These are phyloP conservation scores for Phytophthora pseudosyringae DNA, from an alignment of 352 stramenopile species.

Conservation along the genomic window DNA sequence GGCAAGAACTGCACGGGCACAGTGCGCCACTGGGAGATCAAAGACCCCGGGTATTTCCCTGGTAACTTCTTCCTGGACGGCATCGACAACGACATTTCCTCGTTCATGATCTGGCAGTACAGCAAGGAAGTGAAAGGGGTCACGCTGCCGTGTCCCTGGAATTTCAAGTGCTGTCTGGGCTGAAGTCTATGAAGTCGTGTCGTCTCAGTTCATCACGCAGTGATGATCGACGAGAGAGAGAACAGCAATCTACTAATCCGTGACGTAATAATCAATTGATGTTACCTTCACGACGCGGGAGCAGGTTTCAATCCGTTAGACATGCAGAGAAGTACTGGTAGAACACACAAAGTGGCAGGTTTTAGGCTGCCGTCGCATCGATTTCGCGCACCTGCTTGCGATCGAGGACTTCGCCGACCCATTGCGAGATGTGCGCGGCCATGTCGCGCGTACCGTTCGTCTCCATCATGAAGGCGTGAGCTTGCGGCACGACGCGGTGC, in stretches of 20 bases:
- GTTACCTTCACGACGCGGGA: neutral
- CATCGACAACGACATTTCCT: conserved; percentile 32
- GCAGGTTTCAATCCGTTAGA: conserved; percentile 16
- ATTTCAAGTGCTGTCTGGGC: conserved; percentile 26
- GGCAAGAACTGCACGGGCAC: conserved; percentile 24
- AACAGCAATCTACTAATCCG: neutral
- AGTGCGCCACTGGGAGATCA: conserved; percentile 23
- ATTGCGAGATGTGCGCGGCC: conserved; percentile 64
- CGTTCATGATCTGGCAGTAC: conserved; percentile 39
- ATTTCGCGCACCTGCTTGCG: conserved; percentile 26
- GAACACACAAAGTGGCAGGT: neutral
- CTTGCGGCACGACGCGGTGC: conserved; percentile 60
- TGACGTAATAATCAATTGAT: neutral
- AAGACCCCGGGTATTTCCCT: conserved; percentile 13
- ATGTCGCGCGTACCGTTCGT: conserved; percentile 66
- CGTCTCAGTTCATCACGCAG: neutral
- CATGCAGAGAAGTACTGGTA: neutral
- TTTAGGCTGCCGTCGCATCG: conserved; percentile 25
- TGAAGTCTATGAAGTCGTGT: neutral
- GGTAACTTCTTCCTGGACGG: conserved; percentile 29
- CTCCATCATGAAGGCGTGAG: conserved; percentile 86
- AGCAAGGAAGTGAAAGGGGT: conserved; percentile 11
- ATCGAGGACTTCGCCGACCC: conserved; percentile 51
- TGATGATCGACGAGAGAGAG: conserved; percentile 4
- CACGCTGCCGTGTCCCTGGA: conserved; percentile 28